Base-by-base conservation (phyloP, 1,284 basidiomycete genomes). In the Anthracocystis walkeri region DNA sequence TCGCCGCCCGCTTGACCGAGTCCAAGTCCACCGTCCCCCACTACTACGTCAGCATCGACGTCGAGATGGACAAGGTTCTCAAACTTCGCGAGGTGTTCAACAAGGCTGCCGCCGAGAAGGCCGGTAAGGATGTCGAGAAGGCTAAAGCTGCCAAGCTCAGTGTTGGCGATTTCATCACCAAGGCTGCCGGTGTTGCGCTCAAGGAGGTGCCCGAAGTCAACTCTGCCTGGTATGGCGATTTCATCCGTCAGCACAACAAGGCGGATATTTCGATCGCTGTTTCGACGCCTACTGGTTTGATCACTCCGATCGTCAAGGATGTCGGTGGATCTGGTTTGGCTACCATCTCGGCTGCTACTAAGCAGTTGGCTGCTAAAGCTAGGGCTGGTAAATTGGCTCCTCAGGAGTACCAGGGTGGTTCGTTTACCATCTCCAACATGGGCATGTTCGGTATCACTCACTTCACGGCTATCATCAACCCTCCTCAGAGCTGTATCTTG, bases 391-490 rank as follows among this genome's bases (percentile, higher is more conserved):
- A 99, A 88, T 90, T 99, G 64, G 89, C 92, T 86, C 96, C 97
- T 38, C 89, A 92, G 61, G 96, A 99, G 87, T 99, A 99, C 89
- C 82, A 94, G 92, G 97, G 97, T 75, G 97, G 97, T 61, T 93
- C 94, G 12, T 99, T 99, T 88, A 99, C 97, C 60, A 94, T 99
- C 86, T 99, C 97, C 78, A 99, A 99, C 88, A 90, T 99, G 78
- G 97, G 97, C 87, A 99, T 99, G 97, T 97, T 90, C 85, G 96
- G 94, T 79, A 82, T 85, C 60, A 90, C 91, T 64, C 91, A 97
- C 87, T 99, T 99, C 87, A 98, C 95, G 21, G 97, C 97, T 55
- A 99, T 99, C 88, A 97, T 99, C 90, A 99, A 99, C 90, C 91
- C 93, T 20, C 97, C 97, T 40, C 97, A 99, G 87, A 93, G 93